Evolutionary conservation across 169 alveolate genomes (phyloP).

Genomic region (Eimeria zaria): DNA sequence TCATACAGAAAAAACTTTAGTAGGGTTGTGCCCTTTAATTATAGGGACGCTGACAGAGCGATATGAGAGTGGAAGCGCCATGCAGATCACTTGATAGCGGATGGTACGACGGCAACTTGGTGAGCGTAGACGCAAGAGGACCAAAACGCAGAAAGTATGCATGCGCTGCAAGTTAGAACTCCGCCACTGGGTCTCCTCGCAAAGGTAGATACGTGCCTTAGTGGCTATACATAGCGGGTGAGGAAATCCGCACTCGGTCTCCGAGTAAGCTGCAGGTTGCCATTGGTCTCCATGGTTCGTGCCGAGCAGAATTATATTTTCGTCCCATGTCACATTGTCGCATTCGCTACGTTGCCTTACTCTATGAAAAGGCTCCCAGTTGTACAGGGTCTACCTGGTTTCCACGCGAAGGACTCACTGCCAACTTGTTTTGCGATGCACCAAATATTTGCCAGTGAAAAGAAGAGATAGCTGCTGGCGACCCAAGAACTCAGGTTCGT

Average conservation of each 20-base stretch:
- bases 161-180: not conserved
- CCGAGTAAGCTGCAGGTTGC: not conserved
- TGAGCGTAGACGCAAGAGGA: not conserved
- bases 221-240: not conserved
- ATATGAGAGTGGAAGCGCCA: not conserved
- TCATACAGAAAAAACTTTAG: not conserved
- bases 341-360: not conserved
- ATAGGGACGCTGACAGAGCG: not conserved
- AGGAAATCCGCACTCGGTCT: not conserved
- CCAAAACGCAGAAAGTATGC: not conserved
- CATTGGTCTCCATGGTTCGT: not conserved
- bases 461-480: not conserved
- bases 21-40: not conserved
- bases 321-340: not conserved
- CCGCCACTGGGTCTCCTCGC: not conserved
- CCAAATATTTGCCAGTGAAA: not conserved
- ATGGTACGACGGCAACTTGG: not conserved
- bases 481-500: not conserved
- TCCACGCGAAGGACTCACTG: not conserved
- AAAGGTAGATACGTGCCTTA: not conserved
- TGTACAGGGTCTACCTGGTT: not conserved
- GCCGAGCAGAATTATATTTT: not conserved
- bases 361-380: not conserved
- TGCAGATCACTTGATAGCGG: not conserved
- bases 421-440: not conserved